Evolutionary conservation across 768 basidiomycete genomes (phyloP).

Genomic region (Psilocybe cubensis): DNA sequence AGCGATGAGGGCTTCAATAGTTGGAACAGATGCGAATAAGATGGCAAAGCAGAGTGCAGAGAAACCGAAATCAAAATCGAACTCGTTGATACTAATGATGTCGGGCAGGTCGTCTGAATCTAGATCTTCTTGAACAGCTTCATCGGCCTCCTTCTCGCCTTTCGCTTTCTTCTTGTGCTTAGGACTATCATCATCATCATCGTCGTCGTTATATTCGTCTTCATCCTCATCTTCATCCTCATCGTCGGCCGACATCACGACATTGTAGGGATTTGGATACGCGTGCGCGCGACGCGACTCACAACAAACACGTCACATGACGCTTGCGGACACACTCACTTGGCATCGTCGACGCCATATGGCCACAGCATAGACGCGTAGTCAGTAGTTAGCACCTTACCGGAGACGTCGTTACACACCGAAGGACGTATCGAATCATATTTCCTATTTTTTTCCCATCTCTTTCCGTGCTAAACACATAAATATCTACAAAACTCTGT

Average conservation of each 20-base stretch:
- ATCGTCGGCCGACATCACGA: constrained; percentile 18
- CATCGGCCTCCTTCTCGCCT: not conserved
- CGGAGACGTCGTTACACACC: no score
- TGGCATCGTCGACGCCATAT: no score
- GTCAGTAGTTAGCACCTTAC: no score
- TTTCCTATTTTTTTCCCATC: no score
- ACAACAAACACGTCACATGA: no score
- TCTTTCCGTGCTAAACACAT: no score
- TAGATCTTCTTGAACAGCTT: constrained; percentile 10
- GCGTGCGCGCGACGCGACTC: no score
- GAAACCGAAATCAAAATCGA: constrained; percentile 64
- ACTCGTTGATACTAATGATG: constrained; percentile 53
- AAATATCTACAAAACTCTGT: no score
- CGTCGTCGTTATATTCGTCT: constrained; percentile 30
- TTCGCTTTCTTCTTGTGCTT: constrained; percentile 9
- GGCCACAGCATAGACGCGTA: no score
- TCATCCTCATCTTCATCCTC: constrained; percentile 36
- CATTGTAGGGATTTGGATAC: no score
- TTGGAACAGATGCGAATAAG: constrained; percentile 45
- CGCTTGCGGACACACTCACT: no score
- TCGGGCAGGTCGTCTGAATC: constrained; percentile 31
- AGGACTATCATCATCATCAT: constrained; percentile 24
- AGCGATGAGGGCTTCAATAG: constrained; percentile 49
- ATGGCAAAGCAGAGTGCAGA: constrained; percentile 56
- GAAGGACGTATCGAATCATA: no score